Evolutionary conservation across 192 early-diverging fungal genomes (phyloP), one percentile per base, ranked within the genome.

Genomic region (Powellomyces hirtus): DNA sequence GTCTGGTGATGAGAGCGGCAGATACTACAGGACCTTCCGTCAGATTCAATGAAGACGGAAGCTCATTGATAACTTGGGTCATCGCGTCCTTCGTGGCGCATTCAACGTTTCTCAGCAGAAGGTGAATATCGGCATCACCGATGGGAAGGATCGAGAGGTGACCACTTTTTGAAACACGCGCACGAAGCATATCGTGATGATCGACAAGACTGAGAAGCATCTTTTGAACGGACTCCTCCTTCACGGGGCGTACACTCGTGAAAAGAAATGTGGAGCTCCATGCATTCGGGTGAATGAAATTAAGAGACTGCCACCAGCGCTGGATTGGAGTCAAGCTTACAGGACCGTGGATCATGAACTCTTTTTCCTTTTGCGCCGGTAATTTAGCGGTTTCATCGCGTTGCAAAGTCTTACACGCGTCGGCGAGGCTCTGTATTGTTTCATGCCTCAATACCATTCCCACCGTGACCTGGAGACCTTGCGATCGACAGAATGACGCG

Each of bases 261-360:
- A 63, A 42, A 2, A 63, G 62, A 31, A 63, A 63, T 14, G n/a
- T n/a, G n/a, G n/a, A n/a, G n/a, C n/a, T n/a, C n/a, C 10, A 22
- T 46, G 49, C 40, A 1, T 46, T 46, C 40, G 14, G 49, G 37
- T 63, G 62, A 63, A 51, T 10, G 0, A 31, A n/a, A 46, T 63
- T 63, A 13, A n/a, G 11, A 13, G 40, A 22, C 8, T 63, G 14
- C 42, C 20, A 63, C 62, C 37, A 52, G 20, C 49, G 38, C 38
- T 63, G 62, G 27, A 63, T 63, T 18, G 62, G 62, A 50, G 62
- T 63, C 0, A 59, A 26, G 7, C 7, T 7, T 8, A 52, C 50
- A 7, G 50, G 11, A 20, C 50, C 50, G 13, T 8, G 10, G 24
- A 24, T 24, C 7, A 24, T 10, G 13, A 7, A 8, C 10, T 10